These are phyloP conservation scores for Clavispora fructus DNA, from an alignment of 805 yeast species.

Conservation along the genomic window DNA sequence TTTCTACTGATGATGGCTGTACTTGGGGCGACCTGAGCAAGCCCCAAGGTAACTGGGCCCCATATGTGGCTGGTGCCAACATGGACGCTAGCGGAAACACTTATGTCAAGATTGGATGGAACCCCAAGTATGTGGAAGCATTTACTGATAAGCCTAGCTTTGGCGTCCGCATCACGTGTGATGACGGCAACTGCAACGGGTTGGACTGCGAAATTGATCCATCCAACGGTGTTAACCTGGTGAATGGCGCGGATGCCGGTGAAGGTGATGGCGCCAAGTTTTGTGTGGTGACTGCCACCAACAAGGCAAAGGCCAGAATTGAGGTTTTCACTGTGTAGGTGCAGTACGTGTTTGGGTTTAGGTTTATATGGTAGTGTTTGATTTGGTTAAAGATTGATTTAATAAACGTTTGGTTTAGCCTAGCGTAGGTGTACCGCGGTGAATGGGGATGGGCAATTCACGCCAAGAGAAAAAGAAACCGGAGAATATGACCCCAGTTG, in stretches of 20 bases:
- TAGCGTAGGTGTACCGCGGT: no score
- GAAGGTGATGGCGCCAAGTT: conserved; percentile 56
- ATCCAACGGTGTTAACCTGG: conserved; percentile 53
- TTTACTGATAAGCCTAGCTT: conserved; percentile 58
- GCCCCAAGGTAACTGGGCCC: conserved; percentile 87
- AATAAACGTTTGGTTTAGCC: neutral
- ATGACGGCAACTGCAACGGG: conserved; percentile 65
- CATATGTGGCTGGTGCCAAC: conserved; percentile 90
- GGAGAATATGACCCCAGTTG: no score
- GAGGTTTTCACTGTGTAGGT: conserved; percentile 50
- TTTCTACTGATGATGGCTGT: conserved; percentile 69
- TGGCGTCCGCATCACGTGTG: conserved; percentile 73
- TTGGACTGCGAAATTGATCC: conserved; percentile 82
- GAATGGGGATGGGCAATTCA: no score
- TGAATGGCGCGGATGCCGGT: conserved; percentile 41
- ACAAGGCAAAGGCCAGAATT: conserved; percentile 59
- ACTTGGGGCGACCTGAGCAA: conserved; percentile 71
- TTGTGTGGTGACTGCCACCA: conserved; percentile 77
- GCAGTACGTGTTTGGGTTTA: neutral
- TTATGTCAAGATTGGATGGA: conserved; percentile 84
- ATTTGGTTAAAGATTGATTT: neutral
- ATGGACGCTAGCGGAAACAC: conserved; percentile 67
- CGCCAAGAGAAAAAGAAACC: no score
- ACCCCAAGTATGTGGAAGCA: conserved; percentile 72
- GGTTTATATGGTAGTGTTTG: neutral